Evolutionary conservation across 2,329 filamentous ascomycete genomes (phyloP).

Genomic region (Colletotrichum nymphaeae): DNA sequence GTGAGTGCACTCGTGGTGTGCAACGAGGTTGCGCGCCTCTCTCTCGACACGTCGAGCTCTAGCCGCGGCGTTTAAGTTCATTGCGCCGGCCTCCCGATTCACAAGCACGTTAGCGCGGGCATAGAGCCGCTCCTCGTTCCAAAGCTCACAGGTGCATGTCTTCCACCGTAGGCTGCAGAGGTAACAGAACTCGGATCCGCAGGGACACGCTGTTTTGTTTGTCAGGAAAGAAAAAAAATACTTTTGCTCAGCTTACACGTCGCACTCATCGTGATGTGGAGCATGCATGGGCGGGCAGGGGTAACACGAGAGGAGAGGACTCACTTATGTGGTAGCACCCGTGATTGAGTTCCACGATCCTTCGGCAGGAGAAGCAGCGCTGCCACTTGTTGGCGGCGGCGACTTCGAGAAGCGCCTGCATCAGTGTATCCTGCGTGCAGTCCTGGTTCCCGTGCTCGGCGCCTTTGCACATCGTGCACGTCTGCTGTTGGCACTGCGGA

Average conservation of each 20-base stretch:
- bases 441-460: conserved; percentile 54
- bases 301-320: conserved; percentile 39
- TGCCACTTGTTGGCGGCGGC: conserved; percentile 61
- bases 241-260: too few species aligned
- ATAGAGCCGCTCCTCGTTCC: conserved; percentile 47
- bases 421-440: conserved; percentile 57
- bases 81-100: conserved; percentile 33
- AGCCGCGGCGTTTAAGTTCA: neutral
- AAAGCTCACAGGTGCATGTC: conserved; percentile 50
- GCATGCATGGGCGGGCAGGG: too few species aligned
- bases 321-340: conserved; percentile 71
- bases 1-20: conserved; percentile 55
- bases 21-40: conserved; percentile 41
- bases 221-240: too few species aligned
- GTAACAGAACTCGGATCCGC: conserved; percentile 62
- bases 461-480: conserved; percentile 64
- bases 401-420: conserved; percentile 52
- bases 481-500: conserved; percentile 51
- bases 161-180: conserved; percentile 56
- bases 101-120: conserved; percentile 47
- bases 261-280: too few species aligned
- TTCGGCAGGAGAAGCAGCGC: conserved; percentile 57
- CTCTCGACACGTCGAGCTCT: conserved; percentile 37
- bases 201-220: conserved; percentile 52
- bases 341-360: conserved; percentile 58